Evolutionary conservation across 208 protist species (phyloP).

Genomic region (Acanthamoeba quina): DNA sequence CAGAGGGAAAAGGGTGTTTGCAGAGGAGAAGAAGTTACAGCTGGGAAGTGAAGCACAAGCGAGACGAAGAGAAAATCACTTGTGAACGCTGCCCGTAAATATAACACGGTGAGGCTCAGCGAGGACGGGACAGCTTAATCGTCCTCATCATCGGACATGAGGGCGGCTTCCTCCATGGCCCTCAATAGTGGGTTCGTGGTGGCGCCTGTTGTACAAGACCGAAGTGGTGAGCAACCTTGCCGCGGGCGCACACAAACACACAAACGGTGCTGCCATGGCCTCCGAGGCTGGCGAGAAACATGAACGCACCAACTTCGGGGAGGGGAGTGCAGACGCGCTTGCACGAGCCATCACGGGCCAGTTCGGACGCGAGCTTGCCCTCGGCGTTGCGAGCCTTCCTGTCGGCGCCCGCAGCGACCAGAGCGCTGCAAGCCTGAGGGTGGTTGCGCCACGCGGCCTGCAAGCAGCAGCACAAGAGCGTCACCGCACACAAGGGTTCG

Average conservation of each 20-base stretch:
- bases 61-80: too few relatives aligned
- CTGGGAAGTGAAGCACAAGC: too few relatives aligned
- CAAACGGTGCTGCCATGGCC: too few relatives aligned
- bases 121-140: background rate
- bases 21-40: too few relatives aligned
- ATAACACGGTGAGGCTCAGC: background rate
- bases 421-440: constrained; percentile 26
- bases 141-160: constrained; percentile 60
- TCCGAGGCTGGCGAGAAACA: background rate
- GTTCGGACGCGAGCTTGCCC: background rate
- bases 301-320: constrained; percentile 9
- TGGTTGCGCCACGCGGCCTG: constrained; percentile 67
- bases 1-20: too few relatives aligned
- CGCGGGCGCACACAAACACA: too few relatives aligned
- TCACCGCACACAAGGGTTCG: background rate
- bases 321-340: constrained; percentile 51
- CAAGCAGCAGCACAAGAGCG: background rate
- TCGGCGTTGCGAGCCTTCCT: constrained; percentile 27
- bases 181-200: constrained; percentile 63
- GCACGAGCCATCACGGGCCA: background rate
- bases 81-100: background rate
- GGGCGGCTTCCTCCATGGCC: constrained; percentile 53
- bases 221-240: background rate
- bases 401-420: constrained; percentile 33
- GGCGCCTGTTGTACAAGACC: background rate